Base-by-base conservation (phyloP, 129 eudicot genomes). In the Escallonia herrerae region DNA sequence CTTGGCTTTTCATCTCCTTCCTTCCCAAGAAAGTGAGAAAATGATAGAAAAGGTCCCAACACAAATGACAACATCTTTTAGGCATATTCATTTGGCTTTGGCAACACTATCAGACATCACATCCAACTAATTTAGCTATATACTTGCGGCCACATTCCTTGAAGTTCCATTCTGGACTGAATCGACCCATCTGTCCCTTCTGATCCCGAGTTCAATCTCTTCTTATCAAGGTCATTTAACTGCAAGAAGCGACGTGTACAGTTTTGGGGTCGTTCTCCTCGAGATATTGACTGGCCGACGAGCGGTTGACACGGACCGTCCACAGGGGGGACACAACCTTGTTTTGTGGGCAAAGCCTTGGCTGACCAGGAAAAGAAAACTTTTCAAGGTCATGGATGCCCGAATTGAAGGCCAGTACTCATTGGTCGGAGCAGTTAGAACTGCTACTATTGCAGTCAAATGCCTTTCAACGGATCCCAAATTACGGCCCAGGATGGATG, bases 211-310 rank as follows among this genome's bases (percentile, higher is more conserved):
- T 69, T 15, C 5, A 43, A 10, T 44, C 33, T 64, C 55, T 65
- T 48, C 37, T 62, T 44, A 8, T 83, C 86, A 62, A 91, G 97
- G 97, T 63, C 98, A 88, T 66, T 65, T 91, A 62, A 91, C 98
- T 13, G 73, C 86, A 6, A 86, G 80, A 76, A 91, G 95, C 45
- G 98, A 91, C 62, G 81, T 91, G 64, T 91, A 87, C 72, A 85
- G 98, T 70, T 91, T 91, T 9, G 96, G 98, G 67, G 96, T 91
- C 41, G 98, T 91, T 47, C 82, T 91, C 43, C 85, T 91, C 1
- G 96, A 91, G 68, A 85, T 91, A 65, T 42, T 91, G 70, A 82
- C 98, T 1, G 96, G 98, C 43, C 81, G 80, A 39, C 77, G 96
- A 46, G 88, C 82, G 40, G 65, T 88, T 3, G 98, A 91, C 79